A percentile compares a stretch with the other conserved stretches of the same genome.
Conservation (phyloP, 305 asterid genomes). For the Stenogyne calaminthoides region DNA sequence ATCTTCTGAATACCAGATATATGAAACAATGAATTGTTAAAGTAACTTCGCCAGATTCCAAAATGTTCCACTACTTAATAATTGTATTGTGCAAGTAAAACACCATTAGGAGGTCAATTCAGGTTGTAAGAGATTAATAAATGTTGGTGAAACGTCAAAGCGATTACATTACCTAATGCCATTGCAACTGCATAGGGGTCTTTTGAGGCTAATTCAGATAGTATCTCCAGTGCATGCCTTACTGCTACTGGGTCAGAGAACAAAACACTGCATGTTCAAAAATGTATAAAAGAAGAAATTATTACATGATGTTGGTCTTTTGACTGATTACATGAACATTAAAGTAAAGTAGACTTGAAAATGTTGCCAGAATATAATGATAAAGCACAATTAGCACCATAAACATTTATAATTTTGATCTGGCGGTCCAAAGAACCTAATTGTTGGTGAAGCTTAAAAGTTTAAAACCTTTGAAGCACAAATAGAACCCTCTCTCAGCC, state of each 20-base stretch:
- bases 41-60: constrained; percentile 14
- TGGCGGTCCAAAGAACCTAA: constrained; percentile 5
- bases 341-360: background rate
- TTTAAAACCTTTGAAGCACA: background rate
- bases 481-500: background rate
- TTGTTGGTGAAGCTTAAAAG: constrained; percentile 2
- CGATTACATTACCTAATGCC: constrained; percentile 75
- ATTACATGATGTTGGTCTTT: constrained; percentile 20
- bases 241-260: constrained; percentile 98
- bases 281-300: constrained; percentile 24
- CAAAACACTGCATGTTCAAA: constrained; percentile 65
- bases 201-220: constrained; percentile 76
- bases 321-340: constrained; percentile 3
- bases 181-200: constrained; percentile 96
- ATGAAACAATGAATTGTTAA: constrained; percentile 7
- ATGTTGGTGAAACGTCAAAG: constrained; percentile 21
- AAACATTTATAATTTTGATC: background rate
- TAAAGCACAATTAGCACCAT: constrained; percentile 21
- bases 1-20: constrained; percentile 13
- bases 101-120: constrained; percentile 15
- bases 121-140: constrained; percentile 21
- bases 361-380: background rate
- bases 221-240: constrained; percentile 92
- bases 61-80: constrained; percentile 8
- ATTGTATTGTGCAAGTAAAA: constrained; percentile 13